These are phyloP conservation scores for Candida namnaoensis DNA, from an alignment of 805 yeast species.

Conservation along the genomic window DNA sequence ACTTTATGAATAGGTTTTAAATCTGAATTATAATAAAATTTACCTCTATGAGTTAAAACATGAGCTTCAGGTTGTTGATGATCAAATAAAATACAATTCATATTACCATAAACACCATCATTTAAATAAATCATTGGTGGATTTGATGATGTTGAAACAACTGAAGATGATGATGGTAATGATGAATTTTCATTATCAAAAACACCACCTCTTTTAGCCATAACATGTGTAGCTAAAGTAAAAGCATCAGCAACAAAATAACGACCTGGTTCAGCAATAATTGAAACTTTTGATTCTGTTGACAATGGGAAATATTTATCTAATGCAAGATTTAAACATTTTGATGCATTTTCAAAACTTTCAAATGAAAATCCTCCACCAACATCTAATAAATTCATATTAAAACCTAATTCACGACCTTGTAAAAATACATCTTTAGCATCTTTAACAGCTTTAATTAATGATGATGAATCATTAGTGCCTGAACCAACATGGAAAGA, in stretches of 20 bases:
- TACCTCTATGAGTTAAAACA: conserved; percentile 49
- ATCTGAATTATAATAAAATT: conserved; percentile 30
- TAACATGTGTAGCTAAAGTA: conserved; percentile 75
- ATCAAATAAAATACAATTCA: conserved; percentile 90
- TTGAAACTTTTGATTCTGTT: conserved; percentile 21
- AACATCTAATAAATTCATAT: conserved; percentile 59
- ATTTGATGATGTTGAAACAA: conserved; percentile 20
- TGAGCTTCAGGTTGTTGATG: conserved; percentile 75
- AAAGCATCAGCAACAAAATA: conserved; percentile 80
- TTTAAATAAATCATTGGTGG: conserved; percentile 76
- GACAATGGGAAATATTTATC: conserved; percentile 47
- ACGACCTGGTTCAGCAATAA: conserved; percentile 94
- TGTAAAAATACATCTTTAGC: conserved; percentile 59
- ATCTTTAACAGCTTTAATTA: conserved; percentile 64
- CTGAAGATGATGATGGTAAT: conserved; percentile 11
- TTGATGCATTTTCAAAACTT: conserved; percentile 51
- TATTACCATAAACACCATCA: conserved; percentile 92
- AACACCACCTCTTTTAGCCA: conserved; percentile 62
- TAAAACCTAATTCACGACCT: conserved; percentile 38
- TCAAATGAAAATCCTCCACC: conserved; percentile 87
- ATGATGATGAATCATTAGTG: conserved; percentile 61
- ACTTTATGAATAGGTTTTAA: conserved; percentile 22
- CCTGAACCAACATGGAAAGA: conserved; percentile 97
- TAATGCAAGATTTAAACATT: conserved; percentile 46
- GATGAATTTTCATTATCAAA: conserved; percentile 13